Evolutionary conservation across 257 asterid genomes (phyloP).

Genomic region (Jacaranda copaia): DNA sequence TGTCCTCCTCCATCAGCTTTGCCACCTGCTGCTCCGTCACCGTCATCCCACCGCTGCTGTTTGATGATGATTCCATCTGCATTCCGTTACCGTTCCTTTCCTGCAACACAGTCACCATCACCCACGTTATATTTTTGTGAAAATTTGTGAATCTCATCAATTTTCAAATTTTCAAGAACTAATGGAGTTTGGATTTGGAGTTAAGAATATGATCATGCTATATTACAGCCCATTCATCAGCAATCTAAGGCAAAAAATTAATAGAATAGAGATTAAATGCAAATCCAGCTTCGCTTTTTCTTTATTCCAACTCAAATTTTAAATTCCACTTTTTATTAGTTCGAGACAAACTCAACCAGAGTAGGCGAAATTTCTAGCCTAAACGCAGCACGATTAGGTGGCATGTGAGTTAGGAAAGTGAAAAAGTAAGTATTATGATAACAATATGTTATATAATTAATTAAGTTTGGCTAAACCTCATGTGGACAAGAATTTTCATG

Average conservation of each 20-base stretch:
- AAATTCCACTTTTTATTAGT: not conserved
- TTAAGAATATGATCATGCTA: too few species aligned
- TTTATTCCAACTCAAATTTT: not conserved
- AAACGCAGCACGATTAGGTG: too few species aligned
- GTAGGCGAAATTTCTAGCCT: too few species aligned
- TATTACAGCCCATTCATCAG: too few species aligned
- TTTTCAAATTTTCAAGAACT: not conserved
- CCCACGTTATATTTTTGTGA: not conserved
- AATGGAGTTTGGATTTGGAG: not conserved
- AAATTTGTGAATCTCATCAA: too few species aligned
- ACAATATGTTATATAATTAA: too few species aligned
- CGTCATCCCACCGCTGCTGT: slow-evolving; percentile 64
- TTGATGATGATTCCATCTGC: slow-evolving; percentile 69
- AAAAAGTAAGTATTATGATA: too few species aligned
- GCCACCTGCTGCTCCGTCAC: slow-evolving; percentile 93
- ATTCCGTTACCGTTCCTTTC: slow-evolving; percentile 62
- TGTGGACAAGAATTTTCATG: too few species aligned
- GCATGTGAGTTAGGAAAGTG: too few species aligned
- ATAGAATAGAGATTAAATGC: not conserved
- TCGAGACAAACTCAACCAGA: too few species aligned
- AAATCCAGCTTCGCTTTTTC: not conserved
- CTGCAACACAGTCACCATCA: slow-evolving; percentile 37
- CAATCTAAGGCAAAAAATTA: too few species aligned
- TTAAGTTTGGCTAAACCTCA: too few species aligned
- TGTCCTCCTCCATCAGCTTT: slow-evolving; percentile 93